Conservation (phyloP, 768 basidiomycete genomes). For the Botryobasidium botryosum region DNA sequence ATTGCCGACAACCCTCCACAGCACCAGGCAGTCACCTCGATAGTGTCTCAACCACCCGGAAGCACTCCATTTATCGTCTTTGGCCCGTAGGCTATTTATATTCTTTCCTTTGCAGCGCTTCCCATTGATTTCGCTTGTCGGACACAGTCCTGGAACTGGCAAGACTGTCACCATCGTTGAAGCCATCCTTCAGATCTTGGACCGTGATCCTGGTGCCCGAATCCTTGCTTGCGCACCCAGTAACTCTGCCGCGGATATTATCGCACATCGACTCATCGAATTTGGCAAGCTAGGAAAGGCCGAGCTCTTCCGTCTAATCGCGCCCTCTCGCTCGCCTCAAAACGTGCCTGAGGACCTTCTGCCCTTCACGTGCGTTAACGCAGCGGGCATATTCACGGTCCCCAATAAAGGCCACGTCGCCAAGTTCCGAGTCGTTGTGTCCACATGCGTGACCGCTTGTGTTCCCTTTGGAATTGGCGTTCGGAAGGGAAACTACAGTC, state of each 20-base stretch:
- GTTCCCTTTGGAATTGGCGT: slow-evolving; percentile 39
- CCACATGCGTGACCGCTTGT: slow-evolving; percentile 47
- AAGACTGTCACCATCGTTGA: slow-evolving; percentile 8
- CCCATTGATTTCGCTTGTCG: neutral
- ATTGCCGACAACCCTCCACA: slow-evolving; percentile 4
- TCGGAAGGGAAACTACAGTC: slow-evolving; percentile 41
- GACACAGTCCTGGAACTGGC: slow-evolving; percentile 5
- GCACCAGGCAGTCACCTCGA: slow-evolving; percentile 3
- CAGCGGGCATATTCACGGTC: slow-evolving; percentile 16
- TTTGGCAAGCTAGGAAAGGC: neutral
- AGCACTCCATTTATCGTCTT: slow-evolving; percentile 4
- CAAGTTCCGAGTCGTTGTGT: slow-evolving; percentile 37
- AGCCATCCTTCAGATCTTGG: slow-evolving; percentile 1
- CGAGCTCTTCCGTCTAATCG: slow-evolving; percentile 12
- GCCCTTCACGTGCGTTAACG: slow-evolving; percentile 19
- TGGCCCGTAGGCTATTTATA: slow-evolving; percentile 2
- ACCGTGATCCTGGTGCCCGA: slow-evolving; percentile 2
- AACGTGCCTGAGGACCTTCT: slow-evolving; percentile 16
- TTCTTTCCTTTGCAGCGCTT: neutral
- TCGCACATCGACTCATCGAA: slow-evolving; percentile 2
- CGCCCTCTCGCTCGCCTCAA: slow-evolving; percentile 14
- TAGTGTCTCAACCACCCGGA: slow-evolving; percentile 1
- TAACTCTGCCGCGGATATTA: slow-evolving; percentile 8
- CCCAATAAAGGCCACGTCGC: slow-evolving; percentile 25
- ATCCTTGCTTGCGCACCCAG: slow-evolving; percentile 7